Base-by-base conservation (phyloP, 345 rosid genomes). In the Populus alba region DNA sequence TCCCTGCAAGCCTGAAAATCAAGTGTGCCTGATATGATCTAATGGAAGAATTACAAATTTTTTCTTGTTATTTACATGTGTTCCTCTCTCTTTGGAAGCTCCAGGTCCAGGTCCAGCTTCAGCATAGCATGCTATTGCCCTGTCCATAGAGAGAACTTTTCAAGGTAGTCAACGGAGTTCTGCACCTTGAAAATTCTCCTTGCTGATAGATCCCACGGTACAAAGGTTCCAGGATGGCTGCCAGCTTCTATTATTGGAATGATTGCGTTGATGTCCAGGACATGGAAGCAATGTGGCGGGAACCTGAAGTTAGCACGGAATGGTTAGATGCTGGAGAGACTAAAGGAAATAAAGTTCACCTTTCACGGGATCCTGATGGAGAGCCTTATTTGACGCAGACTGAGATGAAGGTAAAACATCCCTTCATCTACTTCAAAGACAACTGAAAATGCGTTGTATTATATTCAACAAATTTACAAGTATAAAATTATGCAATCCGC, bases 311-410 rank as follows among this genome's bases (percentile, higher is more conserved):
- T 49, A 84, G 88, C 73, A 83, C 82, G 68, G 97, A 96, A 80
- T 96, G 99, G 99, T 47, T 89, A 72, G 89, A 87, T 70, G 97
- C 89, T 78, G 98, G 99, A 62, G 99, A 96, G 86, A 81, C 88
- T 65, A 82, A 62, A 85, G 98, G 91, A 16, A 92, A 91, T 71
- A 94, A 87, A 79, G 91, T 96, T 86, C 97, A 91, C 71, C 86
- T 96, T 75, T 96, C 99, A 12, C 86, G 97, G 79, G 99, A 96
- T 91, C 97, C 97, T 61, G 97, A 92, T 76, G 99, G 99, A 2
- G 90, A 96, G 76, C 87, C 93, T 74, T 96, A 90, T 82, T 86
- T 96, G 70, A 96, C 99, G 49, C 97, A 90, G 83, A 92, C 91
- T 15, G 98, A 94, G 87, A 92, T 96, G 92, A 90, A 81, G 95